phyloP scores from a whole-genome alignment of 768 basidiomycete genomes.

The Boletus patriciae region DNA sequence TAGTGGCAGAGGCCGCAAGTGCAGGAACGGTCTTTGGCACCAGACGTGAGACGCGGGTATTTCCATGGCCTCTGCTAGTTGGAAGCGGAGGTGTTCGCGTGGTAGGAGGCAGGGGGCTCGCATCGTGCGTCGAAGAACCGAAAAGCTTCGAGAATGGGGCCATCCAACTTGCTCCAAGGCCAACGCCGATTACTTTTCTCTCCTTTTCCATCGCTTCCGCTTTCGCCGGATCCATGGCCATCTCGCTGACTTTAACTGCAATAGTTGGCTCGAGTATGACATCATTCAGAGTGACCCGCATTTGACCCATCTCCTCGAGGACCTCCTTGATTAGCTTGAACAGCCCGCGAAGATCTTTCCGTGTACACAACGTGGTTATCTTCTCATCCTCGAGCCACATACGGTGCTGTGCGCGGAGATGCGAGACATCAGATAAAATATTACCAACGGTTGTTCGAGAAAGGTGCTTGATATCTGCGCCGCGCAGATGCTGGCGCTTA shows the following conservation, averaged over 20 bases:
- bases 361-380: constrained; percentile 56
- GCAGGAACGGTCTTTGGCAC: constrained; percentile 84
- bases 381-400: constrained; percentile 74
- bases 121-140: constrained; percentile 37
- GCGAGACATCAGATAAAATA: constrained; percentile 67
- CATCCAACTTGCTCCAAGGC: constrained; percentile 66
- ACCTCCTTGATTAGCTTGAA: constrained; percentile 85
- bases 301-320: constrained; percentile 77
- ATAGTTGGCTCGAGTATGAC: constrained; percentile 83
- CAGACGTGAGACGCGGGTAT: constrained; percentile 39
- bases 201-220: constrained; percentile 42
- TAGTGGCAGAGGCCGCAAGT: constrained; percentile 83
- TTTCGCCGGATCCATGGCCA: constrained; percentile 61
- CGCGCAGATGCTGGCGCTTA: constrained; percentile 84
- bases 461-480: constrained; percentile 83
- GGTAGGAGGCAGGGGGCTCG: constrained; percentile 4
- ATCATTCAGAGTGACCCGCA: constrained; percentile 84
- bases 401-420: constrained; percentile 74
- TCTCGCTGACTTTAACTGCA: constrained; percentile 69
- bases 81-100: constrained; percentile 30
- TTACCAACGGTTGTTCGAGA: constrained; percentile 77
- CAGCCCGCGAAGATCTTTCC: constrained; percentile 78
- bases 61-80: constrained; percentile 26
- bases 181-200: constrained; percentile 30
- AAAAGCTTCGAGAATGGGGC: constrained; percentile 84